Conservation (phyloP, 2,329 filamentous ascomycete species). For the Aspergillus costaricaensis region DNA sequence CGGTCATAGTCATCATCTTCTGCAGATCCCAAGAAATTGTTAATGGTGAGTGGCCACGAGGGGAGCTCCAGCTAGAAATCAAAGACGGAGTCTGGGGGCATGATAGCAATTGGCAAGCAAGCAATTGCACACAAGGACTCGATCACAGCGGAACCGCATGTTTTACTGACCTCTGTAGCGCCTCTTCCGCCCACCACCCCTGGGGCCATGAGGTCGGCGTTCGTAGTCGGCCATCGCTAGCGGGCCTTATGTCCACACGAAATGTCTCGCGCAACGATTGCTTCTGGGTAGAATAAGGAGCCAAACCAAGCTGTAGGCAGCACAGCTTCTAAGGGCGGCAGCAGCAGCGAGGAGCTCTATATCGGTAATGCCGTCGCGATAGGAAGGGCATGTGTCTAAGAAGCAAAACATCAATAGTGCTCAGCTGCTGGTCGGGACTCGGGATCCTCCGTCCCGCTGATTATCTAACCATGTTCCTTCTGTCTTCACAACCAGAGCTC, state of each 20-base stretch:
- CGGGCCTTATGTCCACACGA: background rate
- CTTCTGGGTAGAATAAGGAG: background rate
- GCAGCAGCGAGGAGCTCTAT: constrained; percentile 14
- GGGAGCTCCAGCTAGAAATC: background rate
- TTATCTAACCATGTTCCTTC: constrained; percentile 18
- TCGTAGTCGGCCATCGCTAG: constrained; percentile 56
- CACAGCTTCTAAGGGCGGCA: background rate
- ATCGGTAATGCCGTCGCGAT: constrained; percentile 6
- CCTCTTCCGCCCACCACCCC: constrained; percentile 64
- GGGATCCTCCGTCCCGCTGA: constrained; percentile 25
- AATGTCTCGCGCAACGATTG: background rate
- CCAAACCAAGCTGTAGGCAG: background rate
- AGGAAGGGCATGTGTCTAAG: constrained; percentile 16
- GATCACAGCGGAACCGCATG: background rate
- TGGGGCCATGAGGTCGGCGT: constrained; percentile 57
- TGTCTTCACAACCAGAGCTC: background rate
- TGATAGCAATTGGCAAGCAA: background rate
- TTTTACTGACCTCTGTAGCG: constrained; percentile 69
- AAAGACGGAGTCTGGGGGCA: background rate
- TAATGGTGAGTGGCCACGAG: background rate
- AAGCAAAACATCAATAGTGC: constrained; percentile 20
- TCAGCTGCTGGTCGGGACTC: constrained; percentile 12
- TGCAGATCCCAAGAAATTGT: constrained; percentile 26
- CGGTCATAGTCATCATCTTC: constrained; percentile 79
- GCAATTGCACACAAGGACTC: background rate